Conservation (phyloP, 2,329 filamentous ascomycete species). For the Aspergillus sp. region DNA sequence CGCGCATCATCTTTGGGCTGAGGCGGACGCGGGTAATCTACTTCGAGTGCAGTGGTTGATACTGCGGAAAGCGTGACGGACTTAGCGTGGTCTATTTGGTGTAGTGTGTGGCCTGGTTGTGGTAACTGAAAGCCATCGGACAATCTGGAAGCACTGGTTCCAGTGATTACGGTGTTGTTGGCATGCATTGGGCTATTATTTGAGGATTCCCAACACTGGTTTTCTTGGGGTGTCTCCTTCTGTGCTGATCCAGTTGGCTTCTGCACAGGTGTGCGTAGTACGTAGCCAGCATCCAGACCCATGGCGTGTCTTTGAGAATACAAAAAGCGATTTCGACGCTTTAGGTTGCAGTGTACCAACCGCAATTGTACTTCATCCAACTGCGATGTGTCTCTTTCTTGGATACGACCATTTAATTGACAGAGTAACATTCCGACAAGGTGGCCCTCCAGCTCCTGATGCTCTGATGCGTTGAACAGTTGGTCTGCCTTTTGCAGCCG, state of each 20-base stretch:
- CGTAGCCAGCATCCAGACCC: neutral
- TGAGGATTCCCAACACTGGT: neutral
- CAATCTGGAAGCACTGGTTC: neutral
- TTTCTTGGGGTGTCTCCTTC: neutral
- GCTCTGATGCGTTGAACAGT: neutral
- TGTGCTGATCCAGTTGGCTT: neutral
- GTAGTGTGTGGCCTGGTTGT: neutral
- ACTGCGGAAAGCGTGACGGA: neutral
- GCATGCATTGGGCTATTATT: neutral
- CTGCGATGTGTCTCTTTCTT: neutral
- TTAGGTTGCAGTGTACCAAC: constrained; percentile 12
- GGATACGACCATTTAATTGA: neutral
- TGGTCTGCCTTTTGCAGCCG: constrained; percentile 11
- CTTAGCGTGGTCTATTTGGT: no score
- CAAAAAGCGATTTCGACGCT: constrained; percentile 15
- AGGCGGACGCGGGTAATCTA: constrained; percentile 13
- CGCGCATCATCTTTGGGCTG: neutral
- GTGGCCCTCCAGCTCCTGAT: neutral
- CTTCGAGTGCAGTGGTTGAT: neutral
- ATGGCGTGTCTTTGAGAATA: constrained; percentile 14
- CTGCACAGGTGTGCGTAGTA: neutral
- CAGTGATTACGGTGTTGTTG: neutral
- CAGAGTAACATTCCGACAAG: neutral
- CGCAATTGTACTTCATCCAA: constrained; percentile 6
- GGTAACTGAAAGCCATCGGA: neutral